Evolutionary conservation across 2,329 filamentous ascomycete genomes (phyloP).

Genomic region (Alternaria sp.): DNA sequence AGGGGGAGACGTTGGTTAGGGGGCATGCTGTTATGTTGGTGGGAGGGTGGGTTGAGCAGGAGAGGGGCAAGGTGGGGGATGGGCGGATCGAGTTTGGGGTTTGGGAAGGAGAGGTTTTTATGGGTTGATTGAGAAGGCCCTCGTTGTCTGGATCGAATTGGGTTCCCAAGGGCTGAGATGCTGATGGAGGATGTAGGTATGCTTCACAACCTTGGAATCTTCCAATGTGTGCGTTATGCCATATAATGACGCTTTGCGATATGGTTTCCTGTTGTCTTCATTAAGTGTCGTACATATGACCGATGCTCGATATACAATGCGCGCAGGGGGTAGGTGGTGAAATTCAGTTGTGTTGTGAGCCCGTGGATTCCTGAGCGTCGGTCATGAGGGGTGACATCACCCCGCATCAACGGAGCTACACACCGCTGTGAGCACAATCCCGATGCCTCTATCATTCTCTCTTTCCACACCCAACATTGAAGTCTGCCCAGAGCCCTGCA

Average conservation of each 20-base stretch:
- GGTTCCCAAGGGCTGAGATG: neutral
- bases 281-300: neutral
- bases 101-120: slow-evolving; percentile 7
- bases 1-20: neutral
- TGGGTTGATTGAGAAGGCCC: neutral
- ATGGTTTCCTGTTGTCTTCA: neutral
- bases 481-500: neutral
- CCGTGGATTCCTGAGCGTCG: neutral
- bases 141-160: neutral
- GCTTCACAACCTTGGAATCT: neutral
- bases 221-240: neutral
- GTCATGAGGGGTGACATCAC: neutral
- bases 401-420: neutral
- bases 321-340: neutral
- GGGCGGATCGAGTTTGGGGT: neutral
- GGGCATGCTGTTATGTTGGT: slow-evolving; percentile 5
- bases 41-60: neutral
- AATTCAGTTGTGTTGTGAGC: neutral
- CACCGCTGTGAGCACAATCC: neutral
- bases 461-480: neutral
- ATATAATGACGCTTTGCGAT: neutral
- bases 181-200: neutral
- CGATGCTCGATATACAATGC: neutral
- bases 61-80: neutral
- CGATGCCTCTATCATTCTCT: neutral